Conservation (phyloP, 2,329 filamentous ascomycete genomes). For the Parastagonospora nodorum region DNA sequence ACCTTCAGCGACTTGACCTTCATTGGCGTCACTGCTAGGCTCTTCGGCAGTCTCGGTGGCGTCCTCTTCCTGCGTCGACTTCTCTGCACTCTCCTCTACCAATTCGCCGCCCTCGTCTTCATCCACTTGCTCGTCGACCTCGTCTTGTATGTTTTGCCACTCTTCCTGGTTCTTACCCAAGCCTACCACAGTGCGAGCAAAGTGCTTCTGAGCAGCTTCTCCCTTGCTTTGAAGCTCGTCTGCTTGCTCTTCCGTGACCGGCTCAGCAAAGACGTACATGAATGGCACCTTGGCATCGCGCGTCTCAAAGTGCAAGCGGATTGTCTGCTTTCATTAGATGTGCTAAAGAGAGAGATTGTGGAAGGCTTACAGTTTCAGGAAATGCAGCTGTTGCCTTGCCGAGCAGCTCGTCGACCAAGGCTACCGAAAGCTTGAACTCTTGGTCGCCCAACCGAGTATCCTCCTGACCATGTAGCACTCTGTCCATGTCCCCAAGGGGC, state of each 20-base stretch:
- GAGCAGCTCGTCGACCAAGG: conserved; percentile 78
- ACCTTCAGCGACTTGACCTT: conserved; percentile 41
- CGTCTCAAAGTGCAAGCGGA: conserved; percentile 84
- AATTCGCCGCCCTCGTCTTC: conserved; percentile 21
- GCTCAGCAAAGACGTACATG: conserved; percentile 91
- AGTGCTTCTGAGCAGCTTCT: conserved; percentile 68
- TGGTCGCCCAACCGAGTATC: conserved; percentile 72
- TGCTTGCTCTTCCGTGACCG: conserved; percentile 75
- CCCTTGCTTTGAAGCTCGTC: conserved; percentile 72
- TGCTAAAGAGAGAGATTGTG: neutral
- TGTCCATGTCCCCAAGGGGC: conserved; percentile 83
- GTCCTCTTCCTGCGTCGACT: neutral
- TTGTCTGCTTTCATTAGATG: conserved; percentile 53
- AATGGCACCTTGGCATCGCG: conserved; percentile 64
- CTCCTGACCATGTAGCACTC: conserved; percentile 79
- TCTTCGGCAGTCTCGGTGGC: no score
- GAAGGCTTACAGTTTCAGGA: conserved; percentile 62
- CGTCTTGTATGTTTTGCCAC: conserved; percentile 39
- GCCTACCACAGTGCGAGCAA: conserved; percentile 67
- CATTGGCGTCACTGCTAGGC: no score
- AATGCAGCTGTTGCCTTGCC: conserved; percentile 75
- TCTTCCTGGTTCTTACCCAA: conserved; percentile 33
- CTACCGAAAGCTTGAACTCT: conserved; percentile 83
- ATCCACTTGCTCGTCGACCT: conserved; percentile 39
- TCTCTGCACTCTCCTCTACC: neutral